Evolutionary conservation across 345 rosid genomes (phyloP).

Genomic region (Mallotus nudiflorus): DNA sequence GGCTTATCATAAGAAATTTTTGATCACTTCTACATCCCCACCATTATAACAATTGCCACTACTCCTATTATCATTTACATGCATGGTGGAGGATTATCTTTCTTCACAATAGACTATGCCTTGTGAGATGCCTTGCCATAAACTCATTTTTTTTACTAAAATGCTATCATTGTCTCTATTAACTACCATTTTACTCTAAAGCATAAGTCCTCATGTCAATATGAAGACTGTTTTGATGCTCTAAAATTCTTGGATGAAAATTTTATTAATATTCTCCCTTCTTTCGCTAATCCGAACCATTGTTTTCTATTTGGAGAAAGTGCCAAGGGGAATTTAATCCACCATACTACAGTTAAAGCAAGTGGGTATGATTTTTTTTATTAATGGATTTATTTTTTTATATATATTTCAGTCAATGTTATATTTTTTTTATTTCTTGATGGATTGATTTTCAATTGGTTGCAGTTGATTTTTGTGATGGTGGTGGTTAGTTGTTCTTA

Average conservation of each 20-base stretch:
- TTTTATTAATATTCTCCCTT: background rate
- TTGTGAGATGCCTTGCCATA: background rate
- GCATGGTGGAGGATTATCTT: constrained; percentile 1
- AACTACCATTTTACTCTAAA: background rate
- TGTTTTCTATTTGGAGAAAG: background rate
- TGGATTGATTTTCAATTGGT: too few species aligned
- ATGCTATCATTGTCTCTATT: background rate
- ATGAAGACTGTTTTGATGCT: background rate
- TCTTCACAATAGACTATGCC: background rate
- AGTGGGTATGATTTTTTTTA: background rate
- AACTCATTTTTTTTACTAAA: background rate
- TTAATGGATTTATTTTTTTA: too few species aligned
- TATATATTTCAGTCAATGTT: too few species aligned
- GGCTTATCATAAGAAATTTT: too few species aligned
- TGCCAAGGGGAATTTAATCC: background rate
- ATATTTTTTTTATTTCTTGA: too few species aligned
- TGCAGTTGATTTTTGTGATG: too few species aligned
- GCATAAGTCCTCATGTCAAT: background rate
- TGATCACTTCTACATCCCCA: constrained; percentile 30
- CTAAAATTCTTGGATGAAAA: background rate
- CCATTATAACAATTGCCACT: background rate
- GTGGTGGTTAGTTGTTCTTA: too few species aligned
- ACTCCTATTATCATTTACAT: background rate
- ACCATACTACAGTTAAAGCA: background rate
- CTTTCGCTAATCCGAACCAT: background rate